Percentiles rank a stretch among this genome's conserved stretches.
phyloP scores from a whole-genome alignment of 164 flowering plant genomes.

The Buxus sempervirens region DNA sequence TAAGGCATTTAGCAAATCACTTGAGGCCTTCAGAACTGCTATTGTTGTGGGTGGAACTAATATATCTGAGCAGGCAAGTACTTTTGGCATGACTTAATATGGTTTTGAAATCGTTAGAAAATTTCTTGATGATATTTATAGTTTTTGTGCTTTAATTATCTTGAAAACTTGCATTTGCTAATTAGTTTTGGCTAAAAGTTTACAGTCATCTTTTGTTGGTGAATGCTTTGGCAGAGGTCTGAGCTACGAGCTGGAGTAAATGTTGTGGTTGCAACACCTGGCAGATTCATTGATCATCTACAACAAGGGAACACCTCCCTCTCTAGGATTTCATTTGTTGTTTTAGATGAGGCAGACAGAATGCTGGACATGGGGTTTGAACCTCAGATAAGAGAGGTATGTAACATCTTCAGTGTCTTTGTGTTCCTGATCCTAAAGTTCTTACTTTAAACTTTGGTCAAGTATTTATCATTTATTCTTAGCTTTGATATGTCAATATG shows the following conservation, averaged over 20 bases:
- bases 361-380: conserved; percentile 85
- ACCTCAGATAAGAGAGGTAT: conserved; percentile 42
- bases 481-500: too few relatives aligned
- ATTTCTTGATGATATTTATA: conserved; percentile 3
- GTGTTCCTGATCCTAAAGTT: background rate
- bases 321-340: conserved; percentile 44
- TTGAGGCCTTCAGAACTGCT: conserved; percentile 54
- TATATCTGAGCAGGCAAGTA: conserved; percentile 55
- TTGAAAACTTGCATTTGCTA: background rate
- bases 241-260: conserved; percentile 44
- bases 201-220: background rate
- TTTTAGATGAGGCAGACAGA: conserved; percentile 73
- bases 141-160: background rate
- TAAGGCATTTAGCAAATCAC: conserved; percentile 58
- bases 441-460: background rate
- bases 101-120: too few relatives aligned
- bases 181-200: conserved; percentile 1
- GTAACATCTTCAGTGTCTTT: background rate
- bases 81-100: background rate
- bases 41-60: conserved; percentile 74
- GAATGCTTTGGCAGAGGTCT: conserved; percentile 21
- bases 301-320: conserved; percentile 53
- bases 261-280: conserved; percentile 74
- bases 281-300: conserved; percentile 64
- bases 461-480: too few relatives aligned